phyloP scores from a whole-genome alignment of 495 filamentous ascomycete genomes.

The Podospora fimiseda region DNA sequence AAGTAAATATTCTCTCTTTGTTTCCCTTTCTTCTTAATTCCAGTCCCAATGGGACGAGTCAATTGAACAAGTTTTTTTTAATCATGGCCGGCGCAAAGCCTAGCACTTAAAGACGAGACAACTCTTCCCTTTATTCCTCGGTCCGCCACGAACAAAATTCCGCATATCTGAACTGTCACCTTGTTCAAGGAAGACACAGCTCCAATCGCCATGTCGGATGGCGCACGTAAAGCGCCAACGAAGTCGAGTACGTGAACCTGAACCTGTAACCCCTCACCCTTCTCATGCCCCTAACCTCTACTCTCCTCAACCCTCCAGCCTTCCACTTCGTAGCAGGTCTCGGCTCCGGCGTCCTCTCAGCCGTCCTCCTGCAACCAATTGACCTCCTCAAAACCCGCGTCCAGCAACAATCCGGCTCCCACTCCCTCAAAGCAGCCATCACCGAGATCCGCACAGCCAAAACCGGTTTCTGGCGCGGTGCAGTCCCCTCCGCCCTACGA shows the following conservation, averaged over 20 bases:
- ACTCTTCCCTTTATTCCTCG: background rate
- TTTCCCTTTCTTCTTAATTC: background rate
- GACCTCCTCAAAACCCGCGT: slow-evolving; percentile 96
- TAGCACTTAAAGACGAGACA: background rate
- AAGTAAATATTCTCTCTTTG: background rate
- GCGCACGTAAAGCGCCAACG: slow-evolving; percentile 23
- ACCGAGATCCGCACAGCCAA: slow-evolving; percentile 61
- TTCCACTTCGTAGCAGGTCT: slow-evolving; percentile 91
- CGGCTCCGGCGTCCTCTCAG: slow-evolving; percentile 75
- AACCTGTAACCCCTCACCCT: background rate
- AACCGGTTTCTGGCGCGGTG: slow-evolving; percentile 86
- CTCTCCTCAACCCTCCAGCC: slow-evolving; percentile 23
- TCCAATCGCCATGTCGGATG: slow-evolving; percentile 31
- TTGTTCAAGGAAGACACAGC: background rate
- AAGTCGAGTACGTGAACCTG: slow-evolving; percentile 29
- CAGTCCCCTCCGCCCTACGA: slow-evolving; percentile 81
- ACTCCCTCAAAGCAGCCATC: slow-evolving; percentile 63
- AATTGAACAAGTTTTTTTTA: background rate
- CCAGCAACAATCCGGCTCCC: slow-evolving; percentile 68
- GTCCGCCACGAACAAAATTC: background rate
- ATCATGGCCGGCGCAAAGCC: background rate
- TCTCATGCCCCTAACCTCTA: background rate
- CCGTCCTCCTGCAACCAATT: slow-evolving; percentile 87
- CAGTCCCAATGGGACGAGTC: background rate
- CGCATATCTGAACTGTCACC: too few relatives aligned